These are phyloP conservation scores for Diaporthe vaccinii DNA, from an alignment of 2,329 filamentous ascomycete species.

Conservation along the genomic window DNA sequence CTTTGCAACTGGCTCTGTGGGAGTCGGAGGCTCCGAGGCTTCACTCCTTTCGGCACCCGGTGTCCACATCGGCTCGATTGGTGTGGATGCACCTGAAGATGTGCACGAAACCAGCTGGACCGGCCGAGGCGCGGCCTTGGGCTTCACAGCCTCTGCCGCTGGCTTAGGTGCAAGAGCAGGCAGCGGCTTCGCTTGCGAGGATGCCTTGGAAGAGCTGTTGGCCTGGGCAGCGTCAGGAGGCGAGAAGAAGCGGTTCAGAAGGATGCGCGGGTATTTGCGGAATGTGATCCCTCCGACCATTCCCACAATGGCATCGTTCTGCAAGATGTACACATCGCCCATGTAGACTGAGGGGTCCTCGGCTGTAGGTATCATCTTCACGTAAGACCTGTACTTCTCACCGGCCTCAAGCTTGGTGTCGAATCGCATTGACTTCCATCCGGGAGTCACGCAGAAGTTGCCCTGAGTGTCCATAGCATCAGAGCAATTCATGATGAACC, in stretches of 20 bases:
- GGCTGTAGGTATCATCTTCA: neutral
- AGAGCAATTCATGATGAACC: conserved; percentile 19
- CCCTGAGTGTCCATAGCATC: neutral
- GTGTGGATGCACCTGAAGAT: conserved; percentile 24
- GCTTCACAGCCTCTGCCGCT: neutral
- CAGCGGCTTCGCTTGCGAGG: neutral
- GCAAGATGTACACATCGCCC: conserved; percentile 18
- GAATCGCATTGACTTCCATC: conserved; percentile 23
- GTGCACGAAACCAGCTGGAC: conserved; percentile 43
- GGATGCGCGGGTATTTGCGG: neutral
- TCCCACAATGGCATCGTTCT: neutral
- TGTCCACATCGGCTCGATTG: conserved; percentile 45
- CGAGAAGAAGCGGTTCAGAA: neutral
- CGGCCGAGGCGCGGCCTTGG: neutral
- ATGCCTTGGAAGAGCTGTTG: neutral
- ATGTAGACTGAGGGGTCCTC: neutral
- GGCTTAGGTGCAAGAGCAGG: neutral
- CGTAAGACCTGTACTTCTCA: neutral
- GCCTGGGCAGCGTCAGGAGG: neutral
- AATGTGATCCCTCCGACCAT: conserved; percentile 1
- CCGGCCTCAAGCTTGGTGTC: neutral
- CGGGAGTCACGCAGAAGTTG: conserved; percentile 17
- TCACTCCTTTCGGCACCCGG: conserved; percentile 54
- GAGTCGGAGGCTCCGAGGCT: neutral
- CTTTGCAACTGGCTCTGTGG: neutral